Conservation (phyloP, 2,329 filamentous ascomycete species). For the Pyricularia pennisetigena region DNA sequence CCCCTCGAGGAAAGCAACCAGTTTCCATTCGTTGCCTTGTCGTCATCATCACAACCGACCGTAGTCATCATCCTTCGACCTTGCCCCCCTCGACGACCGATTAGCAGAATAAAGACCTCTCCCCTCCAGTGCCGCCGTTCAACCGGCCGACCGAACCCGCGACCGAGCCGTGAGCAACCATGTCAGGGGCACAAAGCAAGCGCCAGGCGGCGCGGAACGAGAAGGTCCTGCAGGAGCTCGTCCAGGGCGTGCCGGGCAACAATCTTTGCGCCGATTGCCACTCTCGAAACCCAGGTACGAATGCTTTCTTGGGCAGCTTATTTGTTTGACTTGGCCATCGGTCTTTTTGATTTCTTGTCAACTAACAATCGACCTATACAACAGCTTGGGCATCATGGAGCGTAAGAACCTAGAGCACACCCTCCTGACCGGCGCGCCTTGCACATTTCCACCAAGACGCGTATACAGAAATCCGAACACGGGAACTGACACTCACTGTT, state of each 20-base stretch:
- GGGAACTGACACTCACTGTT: background rate
- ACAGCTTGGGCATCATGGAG: slow-evolving; percentile 95
- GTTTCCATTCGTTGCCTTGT: background rate
- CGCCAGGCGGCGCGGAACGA: slow-evolving; percentile 97
- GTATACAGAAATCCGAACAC: background rate
- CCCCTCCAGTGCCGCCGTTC: background rate
- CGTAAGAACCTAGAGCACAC: slow-evolving; percentile 40
- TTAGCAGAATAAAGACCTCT: background rate
- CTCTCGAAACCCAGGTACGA: slow-evolving; percentile 80
- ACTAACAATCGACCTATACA: slow-evolving; percentile 13
- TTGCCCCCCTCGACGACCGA: background rate
- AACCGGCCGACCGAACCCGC: background rate
- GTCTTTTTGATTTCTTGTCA: slow-evolving; percentile 12
- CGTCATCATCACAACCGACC: background rate
- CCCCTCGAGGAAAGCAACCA: background rate
- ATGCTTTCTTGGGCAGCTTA: background rate
- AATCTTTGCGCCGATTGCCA: slow-evolving; percentile 90
- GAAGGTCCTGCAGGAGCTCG: slow-evolving; percentile 78
- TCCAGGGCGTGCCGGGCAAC: slow-evolving; percentile 76
- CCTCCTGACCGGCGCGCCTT: background rate
- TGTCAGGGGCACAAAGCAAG: slow-evolving; percentile 49
- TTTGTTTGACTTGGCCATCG: background rate
- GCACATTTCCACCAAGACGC: background rate
- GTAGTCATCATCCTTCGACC: background rate
- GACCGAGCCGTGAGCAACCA: background rate